Base-by-base conservation (phyloP, 2,329 filamentous ascomycete species). In the Fonsecaea nubica region DNA sequence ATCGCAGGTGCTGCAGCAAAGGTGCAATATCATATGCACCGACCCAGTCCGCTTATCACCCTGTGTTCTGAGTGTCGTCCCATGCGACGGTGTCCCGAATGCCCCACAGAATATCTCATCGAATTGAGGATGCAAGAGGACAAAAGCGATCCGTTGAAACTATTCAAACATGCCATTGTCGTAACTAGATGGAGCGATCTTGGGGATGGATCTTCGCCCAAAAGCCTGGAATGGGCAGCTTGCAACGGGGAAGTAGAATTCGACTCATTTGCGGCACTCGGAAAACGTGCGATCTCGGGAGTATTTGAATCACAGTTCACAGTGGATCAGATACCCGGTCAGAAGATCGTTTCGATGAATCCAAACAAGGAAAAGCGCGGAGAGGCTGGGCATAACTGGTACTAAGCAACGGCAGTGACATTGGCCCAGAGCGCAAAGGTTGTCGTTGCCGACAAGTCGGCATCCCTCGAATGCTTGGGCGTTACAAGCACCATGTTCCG, bases 141-240 rank as follows among this genome's bases (percentile, higher is more conserved):
- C 68, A 81, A 77, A 55, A 66, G 52, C 35, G 79, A 84, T 71
- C 74, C 79, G 6, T 68, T 76, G 42, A 72, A 78, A 10, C 76
- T 78, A 2, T 89, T 89, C 76, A 87, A 85, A 71, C 86, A 89
- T 64, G 83, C 84, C 0, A 81, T 89, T 62, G 81, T 87, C 4
- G 83, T 88, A 4, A 89, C 86, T 7, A 77, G 87, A 18, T 89
- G 87, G 87, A 84, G 82, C 67, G 87, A 89, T 75, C 74, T 89
- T 15, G 87, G 87, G 0, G 80, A 87, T 74, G 85, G 85, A 1
- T 80, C 76, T 1, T 80, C 78, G 9, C 84, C 86, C 2, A 77
- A 77, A 10, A 80, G 77, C n/a, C 77, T 77, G 3, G 84, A 87
- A 67, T 88, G 87, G 83, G 82, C 81, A 10, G 83, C 86, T n/a